Conservation (phyloP, 345 rosid genomes). For the Syzygium jambos region DNA sequence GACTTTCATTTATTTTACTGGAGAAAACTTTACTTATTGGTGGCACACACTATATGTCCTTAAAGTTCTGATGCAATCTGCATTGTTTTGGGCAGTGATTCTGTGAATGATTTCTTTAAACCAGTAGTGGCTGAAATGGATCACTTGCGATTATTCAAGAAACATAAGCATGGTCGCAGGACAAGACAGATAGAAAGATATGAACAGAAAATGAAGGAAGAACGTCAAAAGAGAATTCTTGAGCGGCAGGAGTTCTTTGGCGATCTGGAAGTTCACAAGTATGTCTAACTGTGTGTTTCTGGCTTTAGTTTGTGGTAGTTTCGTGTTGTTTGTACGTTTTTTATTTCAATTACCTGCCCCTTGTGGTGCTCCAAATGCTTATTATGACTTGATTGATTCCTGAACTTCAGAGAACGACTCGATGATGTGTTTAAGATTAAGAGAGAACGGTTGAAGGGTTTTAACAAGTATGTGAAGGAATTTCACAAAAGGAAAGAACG, state of each 20-base stretch:
- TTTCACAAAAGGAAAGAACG: constrained; percentile 92
- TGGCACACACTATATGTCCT: not conserved
- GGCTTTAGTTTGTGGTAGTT: not conserved
- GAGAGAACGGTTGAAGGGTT: constrained; percentile 89
- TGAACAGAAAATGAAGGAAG: constrained; percentile 93
- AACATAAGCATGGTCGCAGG: constrained; percentile 88
- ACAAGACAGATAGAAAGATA: constrained; percentile 72
- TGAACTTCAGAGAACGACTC: constrained; percentile 63
- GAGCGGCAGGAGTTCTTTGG: constrained; percentile 94
- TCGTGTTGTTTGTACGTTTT: not conserved
- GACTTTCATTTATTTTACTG: not conserved
- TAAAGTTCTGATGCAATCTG: not conserved
- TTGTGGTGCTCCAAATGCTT: not conserved
- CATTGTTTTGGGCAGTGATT: constrained; percentile 45
- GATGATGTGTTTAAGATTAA: constrained; percentile 70
- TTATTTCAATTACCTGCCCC: not conserved
- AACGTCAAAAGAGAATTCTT: constrained; percentile 86
- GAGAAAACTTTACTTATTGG: not conserved
- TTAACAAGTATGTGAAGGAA: constrained; percentile 84
- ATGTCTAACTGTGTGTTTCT: constrained; percentile 4
- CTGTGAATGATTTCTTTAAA: constrained; percentile 69
- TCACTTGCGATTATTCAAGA: constrained; percentile 63
- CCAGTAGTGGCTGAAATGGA: constrained; percentile 68
- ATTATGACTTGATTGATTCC: constrained; percentile 8
- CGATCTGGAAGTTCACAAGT: constrained; percentile 92